phyloP scores from a whole-genome alignment of 108 stramenopile species.

The Aureococcus anophagefferens region DNA sequence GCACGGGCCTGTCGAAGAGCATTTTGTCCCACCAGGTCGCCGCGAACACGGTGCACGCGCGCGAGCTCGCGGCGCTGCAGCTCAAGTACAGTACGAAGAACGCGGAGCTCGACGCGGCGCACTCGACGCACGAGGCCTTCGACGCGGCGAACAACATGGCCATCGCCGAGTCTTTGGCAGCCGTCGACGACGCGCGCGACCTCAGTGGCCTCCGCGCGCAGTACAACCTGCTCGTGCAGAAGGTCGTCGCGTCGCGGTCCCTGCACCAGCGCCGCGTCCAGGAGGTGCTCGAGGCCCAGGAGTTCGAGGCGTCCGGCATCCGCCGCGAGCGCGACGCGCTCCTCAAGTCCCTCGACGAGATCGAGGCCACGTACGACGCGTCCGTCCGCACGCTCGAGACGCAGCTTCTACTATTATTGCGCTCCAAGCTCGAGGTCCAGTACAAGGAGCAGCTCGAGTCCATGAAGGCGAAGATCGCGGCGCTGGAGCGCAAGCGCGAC shows the following conservation, averaged over 20 bases:
- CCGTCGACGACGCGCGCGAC: neutral
- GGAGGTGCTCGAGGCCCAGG: neutral
- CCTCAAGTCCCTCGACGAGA: neutral
- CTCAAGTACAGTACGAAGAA: neutral
- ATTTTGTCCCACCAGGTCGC: neutral
- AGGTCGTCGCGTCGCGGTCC: neutral
- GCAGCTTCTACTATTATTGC: neutral
- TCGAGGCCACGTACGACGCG: neutral
- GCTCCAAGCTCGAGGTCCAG: neutral
- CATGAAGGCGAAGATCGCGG: neutral
- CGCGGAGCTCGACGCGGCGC: neutral
- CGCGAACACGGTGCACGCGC: neutral
- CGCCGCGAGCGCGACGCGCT: neutral
- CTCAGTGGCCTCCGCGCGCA: neutral
- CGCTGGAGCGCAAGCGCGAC: neutral
- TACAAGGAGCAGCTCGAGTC: neutral
- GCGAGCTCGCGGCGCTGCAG: neutral
- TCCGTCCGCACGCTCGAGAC: neutral
- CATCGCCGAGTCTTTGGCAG: neutral
- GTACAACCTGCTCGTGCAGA: neutral
- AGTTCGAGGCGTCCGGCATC: neutral
- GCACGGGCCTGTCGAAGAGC: neutral
- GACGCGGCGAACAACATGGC: neutral
- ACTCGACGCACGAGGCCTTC: neutral
- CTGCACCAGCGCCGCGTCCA: neutral